Evolutionary conservation across 2,329 filamentous ascomycete species (phyloP).

Genomic region (Fusarium camptoceras): DNA sequence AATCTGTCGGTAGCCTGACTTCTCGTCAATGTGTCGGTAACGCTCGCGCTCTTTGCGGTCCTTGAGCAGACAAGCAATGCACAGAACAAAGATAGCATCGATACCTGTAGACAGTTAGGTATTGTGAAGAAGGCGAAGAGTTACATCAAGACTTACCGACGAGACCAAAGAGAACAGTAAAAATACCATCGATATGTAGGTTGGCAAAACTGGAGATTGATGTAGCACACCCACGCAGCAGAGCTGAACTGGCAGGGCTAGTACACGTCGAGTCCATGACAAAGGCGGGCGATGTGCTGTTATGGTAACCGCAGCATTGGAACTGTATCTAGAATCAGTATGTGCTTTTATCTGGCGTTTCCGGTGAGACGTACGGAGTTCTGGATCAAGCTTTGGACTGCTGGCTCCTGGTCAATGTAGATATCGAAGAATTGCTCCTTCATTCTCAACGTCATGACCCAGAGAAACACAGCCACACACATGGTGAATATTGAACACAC

Average conservation of each 20-base stretch:
- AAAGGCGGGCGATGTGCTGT: conserved; percentile 78
- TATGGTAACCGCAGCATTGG: conserved; percentile 82
- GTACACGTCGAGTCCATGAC: conserved; percentile 75
- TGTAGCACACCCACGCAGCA: conserved; percentile 76
- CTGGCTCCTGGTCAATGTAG: conserved; percentile 68
- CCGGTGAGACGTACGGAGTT: conserved; percentile 64
- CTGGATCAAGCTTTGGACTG: conserved; percentile 77
- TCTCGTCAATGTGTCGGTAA: conserved; percentile 85
- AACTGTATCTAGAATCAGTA: conserved; percentile 63
- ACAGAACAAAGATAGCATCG: conserved; percentile 75
- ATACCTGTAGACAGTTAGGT: conserved; percentile 57
- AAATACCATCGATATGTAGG: conserved; percentile 78
- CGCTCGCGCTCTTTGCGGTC: conserved; percentile 83
- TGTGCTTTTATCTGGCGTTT: not conserved
- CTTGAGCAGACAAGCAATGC: conserved; percentile 81
- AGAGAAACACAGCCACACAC: conserved; percentile 73
- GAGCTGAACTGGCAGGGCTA: conserved; percentile 76
- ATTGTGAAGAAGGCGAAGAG: not conserved
- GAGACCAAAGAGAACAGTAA: conserved; percentile 83
- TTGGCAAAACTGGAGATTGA: conserved; percentile 77
- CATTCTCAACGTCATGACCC: conserved; percentile 78
- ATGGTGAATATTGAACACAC: conserved; percentile 73
- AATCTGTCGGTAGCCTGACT: conserved; percentile 67
- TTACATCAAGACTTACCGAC: conserved; percentile 64
- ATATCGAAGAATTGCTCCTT: conserved; percentile 70